Conservation (phyloP, 2,329 filamentous ascomycete genomes). For the Sporothrix brasiliensis region DNA sequence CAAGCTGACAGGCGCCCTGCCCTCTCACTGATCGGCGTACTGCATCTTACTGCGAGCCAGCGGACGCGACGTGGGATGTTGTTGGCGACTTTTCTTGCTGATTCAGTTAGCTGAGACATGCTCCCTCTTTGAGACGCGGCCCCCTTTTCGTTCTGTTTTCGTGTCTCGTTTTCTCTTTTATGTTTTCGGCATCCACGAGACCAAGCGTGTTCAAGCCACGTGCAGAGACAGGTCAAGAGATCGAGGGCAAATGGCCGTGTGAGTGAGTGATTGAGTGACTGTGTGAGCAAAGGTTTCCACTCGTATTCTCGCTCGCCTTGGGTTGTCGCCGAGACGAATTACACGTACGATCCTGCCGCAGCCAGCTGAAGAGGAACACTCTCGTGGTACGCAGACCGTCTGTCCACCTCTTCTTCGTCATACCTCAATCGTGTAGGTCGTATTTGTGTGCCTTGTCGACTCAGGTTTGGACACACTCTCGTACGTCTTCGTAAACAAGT, state of each 20-base stretch:
- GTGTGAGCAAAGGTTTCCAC: background rate
- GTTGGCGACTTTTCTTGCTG: background rate
- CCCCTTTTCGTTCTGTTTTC: background rate
- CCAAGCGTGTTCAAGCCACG: slow-evolving; percentile 9
- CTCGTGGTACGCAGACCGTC: background rate
- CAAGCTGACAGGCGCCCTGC: slow-evolving; percentile 3
- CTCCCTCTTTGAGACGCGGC: background rate
- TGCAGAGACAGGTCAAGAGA: background rate
- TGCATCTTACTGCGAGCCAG: slow-evolving; percentile 14
- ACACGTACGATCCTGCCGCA: background rate
- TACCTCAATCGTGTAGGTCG: background rate
- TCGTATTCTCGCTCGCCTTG: background rate
- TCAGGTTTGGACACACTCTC: background rate
- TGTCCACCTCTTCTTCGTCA: slow-evolving; percentile 11
- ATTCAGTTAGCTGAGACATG: background rate
- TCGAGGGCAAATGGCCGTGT: background rate
- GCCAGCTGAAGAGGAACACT: slow-evolving; percentile 11
- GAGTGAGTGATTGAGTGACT: background rate
- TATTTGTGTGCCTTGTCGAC: background rate
- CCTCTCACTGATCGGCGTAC: slow-evolving; percentile 1
- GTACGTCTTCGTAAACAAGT: background rate
- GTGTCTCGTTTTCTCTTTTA: background rate
- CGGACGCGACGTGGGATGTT: background rate
- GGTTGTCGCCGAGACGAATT: background rate
- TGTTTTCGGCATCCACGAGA: background rate